A percentile compares a stretch with the other conserved stretches of the same genome.
Conservation (phyloP, 129 eudicot species). For the Flaveria linearis region DNA sequence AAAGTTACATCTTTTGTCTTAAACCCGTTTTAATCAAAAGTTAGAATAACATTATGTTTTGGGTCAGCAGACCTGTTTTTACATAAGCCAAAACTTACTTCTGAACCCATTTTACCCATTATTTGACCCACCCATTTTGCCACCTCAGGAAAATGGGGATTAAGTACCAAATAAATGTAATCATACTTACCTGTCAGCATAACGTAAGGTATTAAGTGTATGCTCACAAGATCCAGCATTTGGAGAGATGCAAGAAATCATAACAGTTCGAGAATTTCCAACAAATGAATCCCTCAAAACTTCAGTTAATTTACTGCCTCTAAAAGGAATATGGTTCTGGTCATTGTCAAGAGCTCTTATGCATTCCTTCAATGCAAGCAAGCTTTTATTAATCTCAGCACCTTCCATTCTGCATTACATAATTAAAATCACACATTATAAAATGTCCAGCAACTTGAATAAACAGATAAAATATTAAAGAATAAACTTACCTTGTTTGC, state of each 20-base stretch:
- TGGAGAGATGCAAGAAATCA: slow-evolving; percentile 97
- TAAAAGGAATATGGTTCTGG: slow-evolving; percentile 90
- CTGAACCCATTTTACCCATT: not conserved
- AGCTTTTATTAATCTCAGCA: slow-evolving; percentile 95
- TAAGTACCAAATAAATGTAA: not conserved
- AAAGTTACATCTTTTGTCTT: not conserved
- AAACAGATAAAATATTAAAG: slow-evolving; percentile 1
- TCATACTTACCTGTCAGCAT: slow-evolving; percentile 80
- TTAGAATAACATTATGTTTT: not conserved
- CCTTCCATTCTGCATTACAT: slow-evolving; percentile 82
- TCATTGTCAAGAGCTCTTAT: slow-evolving; percentile 98
- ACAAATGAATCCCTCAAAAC: slow-evolving; percentile 96
- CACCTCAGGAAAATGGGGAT: not conserved
- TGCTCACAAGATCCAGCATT: slow-evolving; percentile 97
- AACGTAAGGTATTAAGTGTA: slow-evolving; percentile 89
- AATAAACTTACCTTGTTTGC: slow-evolving; percentile 67
- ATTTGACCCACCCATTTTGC: not conserved
- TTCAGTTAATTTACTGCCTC: slow-evolving; percentile 99
- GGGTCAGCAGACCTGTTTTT: not conserved
- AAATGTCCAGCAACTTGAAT: not conserved
- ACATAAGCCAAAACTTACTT: not conserved
- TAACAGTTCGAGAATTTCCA: slow-evolving; percentile 90
- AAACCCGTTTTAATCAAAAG: not conserved
- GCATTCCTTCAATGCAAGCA: slow-evolving; percentile 95
- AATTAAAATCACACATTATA: slow-evolving; percentile 13